Base-by-base conservation (phyloP, 192 early-diverging fungal genomes). In the Gaertneriomyces semiglobifer region DNA sequence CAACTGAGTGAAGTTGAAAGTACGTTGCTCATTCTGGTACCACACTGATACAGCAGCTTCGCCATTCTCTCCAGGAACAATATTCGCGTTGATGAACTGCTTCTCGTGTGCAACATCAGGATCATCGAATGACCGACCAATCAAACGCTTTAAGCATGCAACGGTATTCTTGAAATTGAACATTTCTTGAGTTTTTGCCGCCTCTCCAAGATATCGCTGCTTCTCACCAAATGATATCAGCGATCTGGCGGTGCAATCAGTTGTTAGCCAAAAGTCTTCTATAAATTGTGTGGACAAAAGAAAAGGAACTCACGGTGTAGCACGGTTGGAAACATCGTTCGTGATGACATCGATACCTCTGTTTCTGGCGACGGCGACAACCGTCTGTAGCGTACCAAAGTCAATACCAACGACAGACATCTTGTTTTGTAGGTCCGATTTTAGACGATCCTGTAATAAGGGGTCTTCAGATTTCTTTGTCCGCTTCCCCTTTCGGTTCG, bases 151-250 rank as follows among this genome's bases (percentile, higher is more conserved):
- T 74, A 98, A 79, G 33, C 87, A 82, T 20, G 78, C 78, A 55
- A 95, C 85, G 71, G 96, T 98, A 81, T 94, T 94, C 78, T 96
- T 95, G 78, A 95, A 95, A 84, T 98, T 98, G 74, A 89, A 91
- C 73, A 96, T 88, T 78, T 98, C 94, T 55, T 71, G 72, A 42
- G 88, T 95, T 80, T 96, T 96, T 38, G 94, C 96, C 52, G 88
- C 76, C 81, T 98, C 96, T 65, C 96, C 96, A 52, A 98, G 82
- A 74, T 85, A 95, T 75, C 96, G 87, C 79, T 95, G 92, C 84
- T 98, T 98, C 72, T 78, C 80, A 58, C 93, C 93, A 76, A 98
- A 96, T 9, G 94, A 96, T 6, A 95, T 90, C 72, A 96, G 83
- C 14, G 93, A 90, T 62, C 88, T 91, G 71, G 3, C 8, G 20